phyloP scores from a whole-genome alignment of 257 asterid species.

The Penstemon barbatus region DNA sequence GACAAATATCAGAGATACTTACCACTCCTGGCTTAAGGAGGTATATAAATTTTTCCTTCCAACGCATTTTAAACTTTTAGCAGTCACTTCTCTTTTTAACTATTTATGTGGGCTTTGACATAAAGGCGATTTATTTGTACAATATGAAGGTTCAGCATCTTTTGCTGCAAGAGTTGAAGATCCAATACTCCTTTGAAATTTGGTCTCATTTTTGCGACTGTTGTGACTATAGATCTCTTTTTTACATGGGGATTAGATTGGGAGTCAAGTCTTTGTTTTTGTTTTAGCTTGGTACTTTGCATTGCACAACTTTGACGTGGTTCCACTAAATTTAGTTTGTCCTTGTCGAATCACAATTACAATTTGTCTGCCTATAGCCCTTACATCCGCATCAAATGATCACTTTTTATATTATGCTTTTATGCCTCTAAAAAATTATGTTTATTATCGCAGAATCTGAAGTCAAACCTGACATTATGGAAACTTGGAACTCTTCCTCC shows the following conservation, averaged over 20 bases:
- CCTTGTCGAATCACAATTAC: neutral
- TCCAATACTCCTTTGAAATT: no score
- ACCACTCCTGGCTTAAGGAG: slow-evolving; percentile 95
- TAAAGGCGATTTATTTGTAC: neutral
- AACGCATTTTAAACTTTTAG: neutral
- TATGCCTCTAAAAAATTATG: neutral
- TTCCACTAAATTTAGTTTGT: neutral
- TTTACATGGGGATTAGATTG: neutral
- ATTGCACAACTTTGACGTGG: neutral
- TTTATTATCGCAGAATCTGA: slow-evolving; percentile 76
- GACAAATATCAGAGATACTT: slow-evolving; percentile 74
- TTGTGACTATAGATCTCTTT: no score
- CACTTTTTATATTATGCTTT: neutral
- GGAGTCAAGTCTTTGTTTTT: neutral
- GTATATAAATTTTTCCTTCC: slow-evolving; percentile 35
- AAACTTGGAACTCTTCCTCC: slow-evolving; percentile 99
- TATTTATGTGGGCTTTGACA: slow-evolving; percentile 7
- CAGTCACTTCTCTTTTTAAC: slow-evolving; percentile 23
- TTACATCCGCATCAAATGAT: neutral
- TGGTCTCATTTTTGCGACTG: no score
- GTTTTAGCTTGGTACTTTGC: neutral
- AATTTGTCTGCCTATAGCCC: no score
- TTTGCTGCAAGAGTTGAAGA: neutral
- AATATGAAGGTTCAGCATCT: neutral
- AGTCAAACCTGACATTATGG: slow-evolving; percentile 91